Evolutionary conservation across 352 stramenopile genomes (phyloP), one percentile per base, ranked within the genome.

Genomic region (Globisporangium carolinianum): DNA sequence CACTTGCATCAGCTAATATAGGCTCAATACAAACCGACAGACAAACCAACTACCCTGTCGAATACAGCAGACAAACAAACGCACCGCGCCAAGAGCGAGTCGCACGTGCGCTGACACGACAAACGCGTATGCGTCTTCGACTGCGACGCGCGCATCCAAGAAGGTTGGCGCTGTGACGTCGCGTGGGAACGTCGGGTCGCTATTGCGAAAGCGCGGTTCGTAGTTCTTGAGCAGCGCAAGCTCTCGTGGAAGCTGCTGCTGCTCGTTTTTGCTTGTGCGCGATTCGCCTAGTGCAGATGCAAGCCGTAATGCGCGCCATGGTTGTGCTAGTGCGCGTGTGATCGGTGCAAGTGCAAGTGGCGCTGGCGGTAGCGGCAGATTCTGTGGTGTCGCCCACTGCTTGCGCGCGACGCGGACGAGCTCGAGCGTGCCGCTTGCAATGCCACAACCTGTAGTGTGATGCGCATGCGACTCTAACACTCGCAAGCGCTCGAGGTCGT

Each of bases 211-310:
- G 1, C 77, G 75, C 6, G 78, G 72, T 47, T 91, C 78, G 45
- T 91, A 91, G 57, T 73, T 83, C 59, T 82, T 86, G 49, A 89
- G 55, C 39, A 89, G 51, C 14, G 68, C 75, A 32, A 32, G 24
- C 24, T 32, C 24, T 1, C 24, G 24, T 2, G 70, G 54, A 5
- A 81, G 67, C 63, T 54, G 53, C 1, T 24, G 17, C 39, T 17
- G 17, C 57, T 47, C 53, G 39, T 3, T 14, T 51, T 6, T 43
- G 24, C 24, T 32, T 48, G 10, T 42, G 17, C 45, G 35, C 38
- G 41, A 35, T 7, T 55, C 47, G 6, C 15, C 51, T 0, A 38
- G 42, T 15, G 36, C n/a, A 5, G 35, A 2, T 3, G 41, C 42
- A 37, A 65, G n/a, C 24, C 70, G 59, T 24, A 81, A 53, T 2